Conservation (phyloP, 169 alveolate genomes). For the Eimeria maxima region DNA sequence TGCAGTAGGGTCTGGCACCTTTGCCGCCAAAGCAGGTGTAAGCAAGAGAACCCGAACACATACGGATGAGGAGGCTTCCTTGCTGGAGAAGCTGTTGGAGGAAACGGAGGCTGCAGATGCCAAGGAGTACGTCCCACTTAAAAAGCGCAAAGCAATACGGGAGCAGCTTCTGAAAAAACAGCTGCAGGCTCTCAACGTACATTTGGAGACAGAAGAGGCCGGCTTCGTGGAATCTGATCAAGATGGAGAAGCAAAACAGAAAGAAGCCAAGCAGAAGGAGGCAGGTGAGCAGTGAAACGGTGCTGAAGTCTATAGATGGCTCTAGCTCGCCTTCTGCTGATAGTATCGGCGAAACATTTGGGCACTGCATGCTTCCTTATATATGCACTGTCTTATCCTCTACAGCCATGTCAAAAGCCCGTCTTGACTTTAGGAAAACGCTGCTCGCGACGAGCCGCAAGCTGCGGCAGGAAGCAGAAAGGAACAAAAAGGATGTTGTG, state of each 20-base stretch:
- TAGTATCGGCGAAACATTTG: not conserved
- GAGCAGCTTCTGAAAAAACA: conserved; percentile 72
- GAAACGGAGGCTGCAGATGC: conserved; percentile 65
- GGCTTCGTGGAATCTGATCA: not conserved
- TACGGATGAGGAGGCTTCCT: conserved; percentile 25
- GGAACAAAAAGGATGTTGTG: conserved; percentile 81
- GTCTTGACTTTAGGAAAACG: conserved; percentile 83
- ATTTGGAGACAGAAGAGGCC: conserved; percentile 69
- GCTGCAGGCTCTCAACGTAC: conserved; percentile 75
- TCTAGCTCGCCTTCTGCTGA: not conserved
- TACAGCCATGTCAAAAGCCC: conserved; percentile 80
- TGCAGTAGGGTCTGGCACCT: not conserved
- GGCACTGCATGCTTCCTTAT: not conserved
- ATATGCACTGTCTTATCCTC: not conserved
- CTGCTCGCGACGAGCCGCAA: conserved; percentile 86
- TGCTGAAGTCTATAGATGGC: not conserved
- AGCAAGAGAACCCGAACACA: conserved; percentile 38
- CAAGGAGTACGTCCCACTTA: conserved; percentile 75
- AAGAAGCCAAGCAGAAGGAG: conserved; percentile 63
- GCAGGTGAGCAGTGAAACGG: conserved; percentile 16
- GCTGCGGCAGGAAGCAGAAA: conserved; percentile 86
- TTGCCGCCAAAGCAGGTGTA: not conserved
- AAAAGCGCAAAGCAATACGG: conserved; percentile 69
- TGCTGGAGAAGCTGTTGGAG: conserved; percentile 63
- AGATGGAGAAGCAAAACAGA: conserved; percentile 44